Percentiles rank a stretch among this genome's conserved stretches.
Evolutionary conservation across 2,329 filamentous ascomycete species (phyloP).

Genomic region (Stachybotrys chlorohalonatus): DNA sequence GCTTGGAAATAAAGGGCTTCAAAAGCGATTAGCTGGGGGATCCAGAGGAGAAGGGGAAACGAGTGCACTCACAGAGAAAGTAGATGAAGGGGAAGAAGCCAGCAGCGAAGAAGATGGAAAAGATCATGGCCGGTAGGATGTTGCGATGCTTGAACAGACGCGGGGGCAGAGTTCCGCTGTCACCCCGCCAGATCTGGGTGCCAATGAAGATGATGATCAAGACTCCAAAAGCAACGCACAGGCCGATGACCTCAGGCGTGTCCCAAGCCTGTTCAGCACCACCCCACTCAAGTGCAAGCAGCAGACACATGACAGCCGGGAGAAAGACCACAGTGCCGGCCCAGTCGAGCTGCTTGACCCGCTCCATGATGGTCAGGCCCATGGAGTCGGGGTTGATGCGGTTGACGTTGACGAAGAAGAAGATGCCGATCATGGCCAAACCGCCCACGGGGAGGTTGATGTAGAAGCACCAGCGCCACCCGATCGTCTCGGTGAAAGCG

Average conservation of each 20-base stretch:
- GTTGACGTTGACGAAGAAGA: slow-evolving; percentile 35
- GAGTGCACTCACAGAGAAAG: slow-evolving; percentile 34
- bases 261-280: slow-evolving; percentile 43
- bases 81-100: slow-evolving; percentile 45
- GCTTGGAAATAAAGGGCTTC: slow-evolving; percentile 44
- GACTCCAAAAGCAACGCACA: slow-evolving; percentile 39
- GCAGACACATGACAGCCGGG: slow-evolving; percentile 40
- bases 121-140: slow-evolving; percentile 30
- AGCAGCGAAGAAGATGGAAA: slow-evolving; percentile 39
- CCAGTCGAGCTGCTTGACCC: slow-evolving; percentile 38
- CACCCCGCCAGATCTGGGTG: slow-evolving; percentile 32
- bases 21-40: slow-evolving; percentile 5
- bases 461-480: slow-evolving; percentile 46
- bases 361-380: slow-evolving; percentile 20
- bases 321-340: slow-evolving; percentile 40
- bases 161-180: slow-evolving; percentile 36
- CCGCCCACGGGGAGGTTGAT: slow-evolving; percentile 37
- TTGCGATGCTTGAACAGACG: slow-evolving; percentile 35
- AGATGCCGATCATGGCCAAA: slow-evolving; percentile 37
- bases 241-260: slow-evolving; percentile 36
- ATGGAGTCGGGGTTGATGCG: slow-evolving; percentile 22
- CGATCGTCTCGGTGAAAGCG: slow-evolving; percentile 36
- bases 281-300: slow-evolving; percentile 50
- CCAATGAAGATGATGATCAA: slow-evolving; percentile 37
- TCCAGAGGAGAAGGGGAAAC: not conserved